A percentile compares a stretch with the other conserved stretches of the same genome.
These are phyloP conservation scores for Paulownia fortunei DNA, from an alignment of 257 asterid genomes.

Conservation along the genomic window DNA sequence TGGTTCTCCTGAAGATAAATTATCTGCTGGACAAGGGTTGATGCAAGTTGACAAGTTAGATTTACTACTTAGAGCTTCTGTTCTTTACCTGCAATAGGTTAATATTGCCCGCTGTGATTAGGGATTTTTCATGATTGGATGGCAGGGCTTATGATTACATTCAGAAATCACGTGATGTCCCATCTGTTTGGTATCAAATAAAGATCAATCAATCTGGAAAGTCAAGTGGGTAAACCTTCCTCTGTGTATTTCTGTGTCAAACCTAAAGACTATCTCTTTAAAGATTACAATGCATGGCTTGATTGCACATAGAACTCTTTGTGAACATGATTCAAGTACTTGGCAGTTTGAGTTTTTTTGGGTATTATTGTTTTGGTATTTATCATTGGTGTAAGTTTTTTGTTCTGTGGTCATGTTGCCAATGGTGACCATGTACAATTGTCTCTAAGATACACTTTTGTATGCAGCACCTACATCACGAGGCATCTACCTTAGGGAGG, in stretches of 20 bases:
- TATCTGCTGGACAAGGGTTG: slow-evolving; percentile 94
- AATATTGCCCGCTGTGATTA: slow-evolving; percentile 29
- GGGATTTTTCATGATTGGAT: slow-evolving; percentile 38
- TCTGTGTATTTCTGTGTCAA: slow-evolving; percentile 20
- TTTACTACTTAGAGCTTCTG: slow-evolving; percentile 37
- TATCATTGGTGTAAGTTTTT: not conserved
- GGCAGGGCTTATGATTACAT: slow-evolving; percentile 92
- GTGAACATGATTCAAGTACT: slow-evolving; percentile 8
- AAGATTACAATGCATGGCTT: slow-evolving; percentile 20
- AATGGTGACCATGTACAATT: slow-evolving; percentile 26
- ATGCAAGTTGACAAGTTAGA: slow-evolving; percentile 96
- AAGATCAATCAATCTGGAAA: slow-evolving; percentile 80
- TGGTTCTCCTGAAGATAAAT: slow-evolving; percentile 80
- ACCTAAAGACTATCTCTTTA: not conserved
- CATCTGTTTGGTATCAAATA: slow-evolving; percentile 77
- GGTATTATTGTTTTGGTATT: not conserved
- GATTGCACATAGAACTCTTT: not conserved
- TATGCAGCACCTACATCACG: slow-evolving; percentile 81
- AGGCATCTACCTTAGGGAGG: slow-evolving; percentile 94
- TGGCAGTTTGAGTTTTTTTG: slow-evolving; percentile 6
- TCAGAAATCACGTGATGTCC: slow-evolving; percentile 64
- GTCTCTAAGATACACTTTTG: slow-evolving; percentile 22
- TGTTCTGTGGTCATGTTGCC: slow-evolving; percentile 12
- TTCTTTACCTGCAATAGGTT: slow-evolving; percentile 34
- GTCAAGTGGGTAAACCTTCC: slow-evolving; percentile 60